phyloP scores from a whole-genome alignment of 1,284 basidiomycete genomes.

The Trametes polyzona region DNA sequence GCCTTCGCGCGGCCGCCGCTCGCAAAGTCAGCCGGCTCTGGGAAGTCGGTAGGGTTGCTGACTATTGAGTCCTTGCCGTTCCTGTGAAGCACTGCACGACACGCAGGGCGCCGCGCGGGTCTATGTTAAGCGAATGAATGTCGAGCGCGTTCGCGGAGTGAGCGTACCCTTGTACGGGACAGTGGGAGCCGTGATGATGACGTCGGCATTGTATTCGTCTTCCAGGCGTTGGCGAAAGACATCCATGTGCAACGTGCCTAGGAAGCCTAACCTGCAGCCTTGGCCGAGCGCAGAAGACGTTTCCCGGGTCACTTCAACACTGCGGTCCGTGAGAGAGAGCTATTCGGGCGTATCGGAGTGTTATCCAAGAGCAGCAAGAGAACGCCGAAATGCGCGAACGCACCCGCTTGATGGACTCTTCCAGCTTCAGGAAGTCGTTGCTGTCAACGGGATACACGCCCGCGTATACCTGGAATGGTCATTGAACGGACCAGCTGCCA shows the following conservation, averaged over 20 bases:
- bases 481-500: background rate
- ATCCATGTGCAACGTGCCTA: slow-evolving; percentile 97
- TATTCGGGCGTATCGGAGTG: slow-evolving; percentile 36
- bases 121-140: slow-evolving; percentile 18
- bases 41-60: slow-evolving; percentile 94
- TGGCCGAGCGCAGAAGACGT: slow-evolving; percentile 95
- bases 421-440: slow-evolving; percentile 90
- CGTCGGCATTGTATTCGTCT: slow-evolving; percentile 92
- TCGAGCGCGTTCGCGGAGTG: background rate
- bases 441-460: slow-evolving; percentile 95
- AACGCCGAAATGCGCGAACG: slow-evolving; percentile 31
- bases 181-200: slow-evolving; percentile 92
- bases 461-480: slow-evolving; percentile 77
- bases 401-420: slow-evolving; percentile 94
- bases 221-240: slow-evolving; percentile 95
- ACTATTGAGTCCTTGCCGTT: slow-evolving; percentile 67
- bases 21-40: slow-evolving; percentile 70
- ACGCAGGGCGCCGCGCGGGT: slow-evolving; percentile 1
- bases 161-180: slow-evolving; percentile 86
- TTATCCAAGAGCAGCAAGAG: slow-evolving; percentile 6
- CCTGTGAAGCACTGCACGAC: slow-evolving; percentile 67
- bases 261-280: slow-evolving; percentile 93
- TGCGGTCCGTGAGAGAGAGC: slow-evolving; percentile 87
- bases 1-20: slow-evolving; percentile 61
- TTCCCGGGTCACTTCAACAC: slow-evolving; percentile 91